phyloP scores from a whole-genome alignment of 805 yeast species.

The Lachancea lanzarotensis region DNA sequence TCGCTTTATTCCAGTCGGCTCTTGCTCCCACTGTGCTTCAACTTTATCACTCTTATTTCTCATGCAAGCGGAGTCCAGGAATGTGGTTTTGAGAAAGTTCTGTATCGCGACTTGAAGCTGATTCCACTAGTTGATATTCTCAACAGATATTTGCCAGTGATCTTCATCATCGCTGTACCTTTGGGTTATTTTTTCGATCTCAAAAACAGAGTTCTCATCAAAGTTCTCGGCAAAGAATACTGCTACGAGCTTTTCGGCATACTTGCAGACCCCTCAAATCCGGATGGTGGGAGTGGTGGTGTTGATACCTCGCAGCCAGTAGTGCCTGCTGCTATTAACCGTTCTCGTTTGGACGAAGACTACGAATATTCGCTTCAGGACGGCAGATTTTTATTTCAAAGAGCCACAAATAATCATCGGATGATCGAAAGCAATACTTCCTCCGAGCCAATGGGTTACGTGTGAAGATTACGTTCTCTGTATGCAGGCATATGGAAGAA shows the following conservation, averaged over 20 bases:
- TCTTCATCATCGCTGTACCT: slow-evolving; percentile 23
- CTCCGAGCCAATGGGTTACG: neutral
- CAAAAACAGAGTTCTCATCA: slow-evolving; percentile 25
- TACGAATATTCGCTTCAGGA: slow-evolving; percentile 31
- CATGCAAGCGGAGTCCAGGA: slow-evolving; percentile 8
- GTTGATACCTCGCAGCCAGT: slow-evolving; percentile 14
- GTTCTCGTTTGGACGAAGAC: slow-evolving; percentile 38
- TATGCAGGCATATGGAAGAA: slow-evolving; percentile 5
- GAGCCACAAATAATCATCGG: slow-evolving; percentile 23
- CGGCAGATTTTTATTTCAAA: slow-evolving; percentile 29
- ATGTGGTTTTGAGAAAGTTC: slow-evolving; percentile 22
- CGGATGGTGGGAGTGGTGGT: neutral
- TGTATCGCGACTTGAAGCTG: slow-evolving; percentile 24
- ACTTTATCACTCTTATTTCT: slow-evolving; percentile 27
- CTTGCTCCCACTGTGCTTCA: slow-evolving; percentile 31
- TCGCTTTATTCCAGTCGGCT: slow-evolving; percentile 31
- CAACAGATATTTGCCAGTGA: slow-evolving; percentile 25
- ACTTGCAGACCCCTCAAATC: slow-evolving; percentile 22
- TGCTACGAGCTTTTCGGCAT: slow-evolving; percentile 32
- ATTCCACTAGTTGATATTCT: slow-evolving; percentile 27
- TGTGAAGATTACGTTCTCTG: neutral
- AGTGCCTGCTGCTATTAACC: neutral
- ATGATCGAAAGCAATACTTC: slow-evolving; percentile 6
- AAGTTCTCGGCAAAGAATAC: slow-evolving; percentile 29
- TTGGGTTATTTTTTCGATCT: slow-evolving; percentile 25